Conservation (phyloP, 2,329 filamentous ascomycete genomes). For the Diaporthe nobilis region DNA sequence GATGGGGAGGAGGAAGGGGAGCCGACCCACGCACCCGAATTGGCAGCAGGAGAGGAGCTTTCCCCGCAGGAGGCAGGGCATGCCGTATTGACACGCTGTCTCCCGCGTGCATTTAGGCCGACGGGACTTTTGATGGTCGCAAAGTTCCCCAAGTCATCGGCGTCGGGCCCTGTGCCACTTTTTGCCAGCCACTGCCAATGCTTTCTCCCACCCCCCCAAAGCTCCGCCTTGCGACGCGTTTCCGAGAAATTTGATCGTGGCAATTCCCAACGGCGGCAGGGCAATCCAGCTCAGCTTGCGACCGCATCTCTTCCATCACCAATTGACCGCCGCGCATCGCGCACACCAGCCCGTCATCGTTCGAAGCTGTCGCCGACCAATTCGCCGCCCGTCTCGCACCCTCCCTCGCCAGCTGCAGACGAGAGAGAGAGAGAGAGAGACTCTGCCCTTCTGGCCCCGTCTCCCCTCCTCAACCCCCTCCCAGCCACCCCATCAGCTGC, state of each 20-base stretch:
- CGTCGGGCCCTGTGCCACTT: constrained; percentile 31
- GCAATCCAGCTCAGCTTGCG: constrained; percentile 33
- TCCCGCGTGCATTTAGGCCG: constrained; percentile 22
- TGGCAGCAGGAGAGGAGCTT: constrained; percentile 14
- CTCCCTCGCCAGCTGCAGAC: constrained; percentile 22
- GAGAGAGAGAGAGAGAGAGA: background rate
- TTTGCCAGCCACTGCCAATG: constrained; percentile 35
- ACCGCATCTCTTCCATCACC: constrained; percentile 35
- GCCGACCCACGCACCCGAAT: constrained; percentile 9
- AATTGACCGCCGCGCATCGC: constrained; percentile 38
- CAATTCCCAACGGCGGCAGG: constrained; percentile 36
- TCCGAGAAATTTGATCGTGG: constrained; percentile 37
- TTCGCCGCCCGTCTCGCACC: constrained; percentile 25
- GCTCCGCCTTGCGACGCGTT: constrained; percentile 37
- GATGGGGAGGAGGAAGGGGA: background rate
- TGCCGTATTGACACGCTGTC: constrained; percentile 18
- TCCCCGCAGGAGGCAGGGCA: constrained; percentile 14
- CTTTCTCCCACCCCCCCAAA: constrained; percentile 35
- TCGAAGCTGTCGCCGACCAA: constrained; percentile 30
- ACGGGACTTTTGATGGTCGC: constrained; percentile 31
- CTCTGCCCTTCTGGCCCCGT: background rate
- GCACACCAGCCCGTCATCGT: constrained; percentile 19
- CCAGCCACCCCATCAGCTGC: constrained; percentile 29
- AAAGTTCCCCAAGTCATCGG: constrained; percentile 33
- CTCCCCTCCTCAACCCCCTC: constrained; percentile 1